Base-by-base conservation (phyloP, 768 basidiomycete genomes). In the Piloderma croceum region DNA sequence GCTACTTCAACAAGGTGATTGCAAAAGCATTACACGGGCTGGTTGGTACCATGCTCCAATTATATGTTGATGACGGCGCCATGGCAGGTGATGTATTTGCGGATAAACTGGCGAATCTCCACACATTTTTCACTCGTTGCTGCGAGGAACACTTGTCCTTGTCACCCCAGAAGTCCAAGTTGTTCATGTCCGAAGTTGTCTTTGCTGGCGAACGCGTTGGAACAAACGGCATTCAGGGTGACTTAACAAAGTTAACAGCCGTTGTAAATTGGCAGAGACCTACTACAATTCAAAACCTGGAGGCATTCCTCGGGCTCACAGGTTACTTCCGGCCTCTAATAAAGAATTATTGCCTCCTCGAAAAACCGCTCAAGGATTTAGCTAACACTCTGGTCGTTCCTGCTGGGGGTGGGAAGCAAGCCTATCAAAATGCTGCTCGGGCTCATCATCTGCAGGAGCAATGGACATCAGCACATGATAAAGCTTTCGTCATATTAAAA, bases 41-140 rank as follows among this genome's bases (percentile, higher is more conserved):
- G 2, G 31, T 65, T 1, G 36, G 49, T 2, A 24, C 37, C 1
- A 33, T 45, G 0, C 24, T 67, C 13, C 63, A 68, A 35, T 39
- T 62, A 5, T 70, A 67, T n/a, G 62, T 72, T 0, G 67, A 72
- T 32, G 62, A 73, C 38, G 59, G 66, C 0, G 63, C 55, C 0
- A 31, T 54, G 5, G 57, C 60, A 15, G 60, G 47, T 0, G 56
- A 70, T 46, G 38, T 29, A 0, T 69, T 71, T 36, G 49, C 57
- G 2, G 50, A 51, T n/a, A 47, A 47, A 21, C 22, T 65, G 24
- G 19, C 1, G 3, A 52, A 59, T 1, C 36, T 71, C 5, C n/a
- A 43, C 1, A 18, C 19, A 0, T 38, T 68, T 5, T 51, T 73
- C 10, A 31, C 31, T 1, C 35, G 62, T 3, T 49, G 61, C 10